Base-by-base conservation (phyloP, 352 stramenopile species). In the Pythium periplocum region DNA sequence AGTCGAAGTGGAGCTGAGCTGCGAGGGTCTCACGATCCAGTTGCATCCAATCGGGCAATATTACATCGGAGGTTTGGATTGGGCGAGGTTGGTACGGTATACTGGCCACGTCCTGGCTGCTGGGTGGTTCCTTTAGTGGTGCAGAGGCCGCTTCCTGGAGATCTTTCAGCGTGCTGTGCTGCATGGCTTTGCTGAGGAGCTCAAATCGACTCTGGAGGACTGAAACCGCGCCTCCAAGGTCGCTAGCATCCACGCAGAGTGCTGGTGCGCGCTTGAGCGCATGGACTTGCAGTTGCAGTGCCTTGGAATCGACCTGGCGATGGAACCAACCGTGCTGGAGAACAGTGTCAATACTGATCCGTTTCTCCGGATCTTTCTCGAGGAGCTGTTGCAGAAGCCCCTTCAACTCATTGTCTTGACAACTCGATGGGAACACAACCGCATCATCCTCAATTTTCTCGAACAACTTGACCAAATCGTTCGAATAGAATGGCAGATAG, bases 401-500 rank as follows among this genome's bases (percentile, higher is more conserved):
- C 36, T 80, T 84, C 0, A 82, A 52, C n/a, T 85, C 72, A 1
- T 71, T 66, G 37, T 84, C 73, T 34, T 66, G 56, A 36, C 71
- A 84, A 2, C 30, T 66, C 0, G 66, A 8, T 6, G 79, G 76
- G 39, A 87, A 90, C 4, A 68, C 58, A 2, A 90, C 32, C 1
- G 68, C 57, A 30, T 86, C 78, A 1, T 59, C 63, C 43, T 93
- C 76, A 48, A 97, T 97, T 46, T 96, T 93, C 30, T 96, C 87
- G 66, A 97, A 97, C 6, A 98, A 63, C 38, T 79, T 64, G 5
- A 79, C 67, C 6, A 93, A 86, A 58, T 96, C 91, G 26, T 53
- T 70, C 31, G 95, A 86, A 61, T 93, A 92, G 61, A 95, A 98
- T 0, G 91, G 91, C 42, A 98, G 61, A 33, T 71, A 81, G 3